Evolutionary conservation across 441 rosid genomes (phyloP), one percentile per base, ranked within the genome.

Genomic region (Cnidoscolus chayamansa): DNA sequence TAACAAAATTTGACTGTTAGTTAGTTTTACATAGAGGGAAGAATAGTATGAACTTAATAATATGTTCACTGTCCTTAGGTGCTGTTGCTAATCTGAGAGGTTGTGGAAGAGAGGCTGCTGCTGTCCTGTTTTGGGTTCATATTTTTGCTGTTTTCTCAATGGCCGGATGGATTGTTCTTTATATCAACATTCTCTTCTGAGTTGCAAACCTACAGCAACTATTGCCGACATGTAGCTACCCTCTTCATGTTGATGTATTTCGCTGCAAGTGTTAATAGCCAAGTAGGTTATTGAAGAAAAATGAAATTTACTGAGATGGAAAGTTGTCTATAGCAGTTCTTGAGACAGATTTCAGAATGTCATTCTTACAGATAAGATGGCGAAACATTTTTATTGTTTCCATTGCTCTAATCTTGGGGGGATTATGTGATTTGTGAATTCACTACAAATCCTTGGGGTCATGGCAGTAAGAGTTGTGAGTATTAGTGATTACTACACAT

Each of bases 71-170:
- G 66, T 53, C 10, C 50, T 55, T 51, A 91, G 99, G 97, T 77
- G 99, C 98, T 30, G 94, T 96, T 63, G 96, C 99, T 4, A 96
- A 81, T 84, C 87, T 96, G 19, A 86, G 98, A 70, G 99, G 99
- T 25, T 93, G 98, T 11, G 99, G 98, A 58, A 89, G 88, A 74
- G 99, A 96, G 72, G 90, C 99, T 10, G 98, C 97, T 19, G 94
- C 97, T 20, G 90, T 91, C 47, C 78, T 96, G 68, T 96, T 96
- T 75, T 96, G 98, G 98, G 99, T 96, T 77, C 99, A 96, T 77
- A 90, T 96, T 71, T 96, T 96, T 66, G 97, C 97, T 0, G 72
- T 89, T 71, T 72, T 96, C 73, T 88, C 99, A 49, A 93, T 93
- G 97, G 98, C 97, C 17, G 93, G 86, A 64, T 93, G 98, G 99